Conservation (phyloP, 2,329 filamentous ascomycete genomes). For the Aureobasidium sp. region DNA sequence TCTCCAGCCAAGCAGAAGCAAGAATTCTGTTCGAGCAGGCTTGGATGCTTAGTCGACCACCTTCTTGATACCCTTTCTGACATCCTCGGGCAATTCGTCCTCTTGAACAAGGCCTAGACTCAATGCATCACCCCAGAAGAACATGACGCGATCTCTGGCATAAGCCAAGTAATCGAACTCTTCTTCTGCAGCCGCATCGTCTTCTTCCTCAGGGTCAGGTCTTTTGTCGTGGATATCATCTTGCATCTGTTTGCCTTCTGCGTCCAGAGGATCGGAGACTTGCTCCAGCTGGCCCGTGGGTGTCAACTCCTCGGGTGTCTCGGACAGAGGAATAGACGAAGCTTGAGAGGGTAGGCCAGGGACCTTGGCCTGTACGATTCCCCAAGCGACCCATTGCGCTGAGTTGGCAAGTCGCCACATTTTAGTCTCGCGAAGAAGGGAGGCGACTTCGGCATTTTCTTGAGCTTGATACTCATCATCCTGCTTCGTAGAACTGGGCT, state of each 20-base stretch:
- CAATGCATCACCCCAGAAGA: slow-evolving; percentile 91
- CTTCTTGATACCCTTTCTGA: slow-evolving; percentile 60
- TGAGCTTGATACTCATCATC: slow-evolving; percentile 42
- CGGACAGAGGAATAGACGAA: slow-evolving; percentile 17
- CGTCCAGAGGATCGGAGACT: slow-evolving; percentile 17
- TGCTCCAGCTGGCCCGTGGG: background rate
- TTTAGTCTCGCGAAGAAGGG: slow-evolving; percentile 68
- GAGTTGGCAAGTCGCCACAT: slow-evolving; percentile 86
- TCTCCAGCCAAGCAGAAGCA: too few species aligned
- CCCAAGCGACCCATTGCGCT: slow-evolving; percentile 91
- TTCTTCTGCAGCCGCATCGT: slow-evolving; percentile 54
- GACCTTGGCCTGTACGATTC: slow-evolving; percentile 87
- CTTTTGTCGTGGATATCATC: slow-evolving; percentile 26
- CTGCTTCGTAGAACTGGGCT: slow-evolving; percentile 20
- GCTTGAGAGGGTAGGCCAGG: slow-evolving; percentile 53
- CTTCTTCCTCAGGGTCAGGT: slow-evolving; percentile 21
- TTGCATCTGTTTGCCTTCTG: slow-evolving; percentile 17
- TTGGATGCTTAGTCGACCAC: slow-evolving; percentile 51
- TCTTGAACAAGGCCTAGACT: slow-evolving; percentile 64
- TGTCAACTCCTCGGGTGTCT: background rate
- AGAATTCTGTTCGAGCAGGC: too few species aligned
- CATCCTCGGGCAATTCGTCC: slow-evolving; percentile 67
- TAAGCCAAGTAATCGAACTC: slow-evolving; percentile 93
- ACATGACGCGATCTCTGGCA: slow-evolving; percentile 80
- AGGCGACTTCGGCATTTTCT: slow-evolving; percentile 59